Percentiles rank a stretch among this genome's conserved stretches.
phyloP scores from a whole-genome alignment of 148 eudicot genomes.

The Pharnaceum exiguum region DNA sequence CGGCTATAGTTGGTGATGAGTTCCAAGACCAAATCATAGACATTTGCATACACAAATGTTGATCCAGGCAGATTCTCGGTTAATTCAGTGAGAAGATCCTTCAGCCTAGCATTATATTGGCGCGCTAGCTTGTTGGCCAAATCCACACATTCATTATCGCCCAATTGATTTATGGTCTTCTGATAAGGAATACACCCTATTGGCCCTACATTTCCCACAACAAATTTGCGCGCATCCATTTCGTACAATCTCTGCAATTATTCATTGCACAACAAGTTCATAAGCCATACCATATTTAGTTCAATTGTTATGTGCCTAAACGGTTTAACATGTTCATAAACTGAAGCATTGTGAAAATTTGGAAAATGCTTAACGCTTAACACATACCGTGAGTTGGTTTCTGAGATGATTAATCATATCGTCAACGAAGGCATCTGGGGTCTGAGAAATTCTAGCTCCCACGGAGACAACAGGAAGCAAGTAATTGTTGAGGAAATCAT shows the following conservation, averaged over 20 bases:
- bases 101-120: slow-evolving; percentile 67
- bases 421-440: slow-evolving; percentile 67
- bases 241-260: slow-evolving; percentile 67
- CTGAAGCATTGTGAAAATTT: no score
- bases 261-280: neutral
- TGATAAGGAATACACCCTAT: slow-evolving; percentile 97
- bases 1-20: slow-evolving; percentile 68
- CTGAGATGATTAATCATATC: slow-evolving; percentile 59
- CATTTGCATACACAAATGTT: slow-evolving; percentile 78
- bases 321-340: no score
- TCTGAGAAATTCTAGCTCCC: slow-evolving; percentile 70
- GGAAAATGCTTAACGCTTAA: neutral
- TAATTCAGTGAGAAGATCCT: slow-evolving; percentile 54
- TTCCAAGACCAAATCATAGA: slow-evolving; percentile 80
- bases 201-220: slow-evolving; percentile 85
- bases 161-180: slow-evolving; percentile 70
- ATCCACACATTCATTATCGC: slow-evolving; percentile 63
- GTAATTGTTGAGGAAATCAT: slow-evolving; percentile 93
- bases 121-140: slow-evolving; percentile 77
- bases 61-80: slow-evolving; percentile 59
- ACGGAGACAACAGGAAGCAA: slow-evolving; percentile 72
- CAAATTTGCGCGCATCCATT: slow-evolving; percentile 84
- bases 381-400: slow-evolving; percentile 67
- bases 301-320: no score
- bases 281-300: neutral